A percentile compares a stretch with the other conserved stretches of the same genome.
These are phyloP conservation scores for Alnus rubra DNA, from an alignment of 306 rosid genomes.

Conservation along the genomic window DNA sequence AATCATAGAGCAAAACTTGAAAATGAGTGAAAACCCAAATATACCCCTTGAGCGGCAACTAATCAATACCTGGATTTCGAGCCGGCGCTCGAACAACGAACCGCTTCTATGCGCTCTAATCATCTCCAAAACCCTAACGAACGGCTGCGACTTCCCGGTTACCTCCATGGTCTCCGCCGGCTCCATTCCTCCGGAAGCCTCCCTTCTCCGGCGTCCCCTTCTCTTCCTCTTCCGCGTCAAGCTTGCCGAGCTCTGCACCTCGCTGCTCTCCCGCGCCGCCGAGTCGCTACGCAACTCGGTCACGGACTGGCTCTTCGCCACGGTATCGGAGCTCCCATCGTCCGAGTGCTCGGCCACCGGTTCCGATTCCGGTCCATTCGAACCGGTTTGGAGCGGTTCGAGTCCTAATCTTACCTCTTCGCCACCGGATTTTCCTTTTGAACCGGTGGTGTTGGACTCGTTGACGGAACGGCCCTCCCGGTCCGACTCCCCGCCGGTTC, in stretches of 20 bases:
- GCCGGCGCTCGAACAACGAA: constrained; percentile 72
- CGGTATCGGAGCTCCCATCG: constrained; percentile 65
- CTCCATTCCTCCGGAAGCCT: constrained; percentile 33
- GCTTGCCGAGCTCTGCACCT: constrained; percentile 84
- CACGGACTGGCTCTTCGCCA: constrained; percentile 41
- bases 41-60: constrained; percentile 6
- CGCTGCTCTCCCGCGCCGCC: constrained; percentile 71
- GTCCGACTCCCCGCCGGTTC: constrained; percentile 56
- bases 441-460: constrained; percentile 81
- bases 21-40: constrained; percentile 30
- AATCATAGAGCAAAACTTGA: constrained; percentile 2
- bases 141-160: constrained; percentile 55
- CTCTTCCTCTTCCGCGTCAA: constrained; percentile 50
- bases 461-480: constrained; percentile 52
- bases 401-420: constrained; percentile 25
- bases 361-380: constrained; percentile 27
- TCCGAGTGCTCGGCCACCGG: constrained; percentile 56
- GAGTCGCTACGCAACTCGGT: constrained; percentile 54
- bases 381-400: constrained; percentile 33
- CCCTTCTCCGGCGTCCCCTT: constrained; percentile 39
- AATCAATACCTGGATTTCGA: constrained; percentile 64
- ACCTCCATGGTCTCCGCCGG: constrained; percentile 28
- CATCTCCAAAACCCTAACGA: constrained; percentile 48
- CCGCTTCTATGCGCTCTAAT: constrained; percentile 57
- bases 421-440: constrained; percentile 45